phyloP scores from a whole-genome alignment of 164 flowering plant genomes.

The Amborella trichopoda region DNA sequence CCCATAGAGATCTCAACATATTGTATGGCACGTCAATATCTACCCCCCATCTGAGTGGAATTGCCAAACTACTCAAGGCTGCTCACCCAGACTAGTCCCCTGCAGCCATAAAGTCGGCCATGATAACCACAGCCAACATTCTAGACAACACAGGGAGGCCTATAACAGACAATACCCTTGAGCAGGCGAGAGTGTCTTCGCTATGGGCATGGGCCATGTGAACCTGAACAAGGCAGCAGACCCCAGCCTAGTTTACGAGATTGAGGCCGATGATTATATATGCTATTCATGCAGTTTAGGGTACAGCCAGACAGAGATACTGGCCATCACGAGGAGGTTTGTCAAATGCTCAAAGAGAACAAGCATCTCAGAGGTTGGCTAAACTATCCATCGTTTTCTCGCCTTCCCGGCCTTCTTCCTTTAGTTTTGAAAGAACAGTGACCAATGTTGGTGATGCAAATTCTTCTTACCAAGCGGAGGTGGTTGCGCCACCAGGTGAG shows the following conservation, averaged over 20 bases:
- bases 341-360: too few relatives aligned
- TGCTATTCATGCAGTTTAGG: too few relatives aligned
- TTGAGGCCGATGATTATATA: constrained; percentile 38
- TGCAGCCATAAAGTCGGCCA: constrained; percentile 5
- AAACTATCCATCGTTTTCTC: constrained; percentile 5
- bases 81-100: constrained; percentile 6
- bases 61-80: constrained; percentile 3
- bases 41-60: constrained; percentile 4
- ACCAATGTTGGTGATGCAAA: constrained; percentile 29
- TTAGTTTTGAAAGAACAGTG: constrained; percentile 21
- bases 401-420: background rate
- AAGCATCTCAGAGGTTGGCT: too few relatives aligned
- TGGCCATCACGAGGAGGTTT: too few relatives aligned
- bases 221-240: constrained; percentile 41
- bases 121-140: constrained; percentile 4
- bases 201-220: constrained; percentile 39
- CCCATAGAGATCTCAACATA: constrained; percentile 1
- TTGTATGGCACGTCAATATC: constrained; percentile 6
- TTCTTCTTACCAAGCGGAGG: constrained; percentile 12
- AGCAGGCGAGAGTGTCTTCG: constrained; percentile 54
- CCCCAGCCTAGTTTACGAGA: constrained; percentile 25
- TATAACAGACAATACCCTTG: constrained; percentile 61
- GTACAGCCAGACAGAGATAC: too few relatives aligned
- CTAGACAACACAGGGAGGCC: background rate
- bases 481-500: constrained; percentile 20